phyloP scores from a whole-genome alignment of 139 green algal species.

The Chlorella vulgaris region DNA sequence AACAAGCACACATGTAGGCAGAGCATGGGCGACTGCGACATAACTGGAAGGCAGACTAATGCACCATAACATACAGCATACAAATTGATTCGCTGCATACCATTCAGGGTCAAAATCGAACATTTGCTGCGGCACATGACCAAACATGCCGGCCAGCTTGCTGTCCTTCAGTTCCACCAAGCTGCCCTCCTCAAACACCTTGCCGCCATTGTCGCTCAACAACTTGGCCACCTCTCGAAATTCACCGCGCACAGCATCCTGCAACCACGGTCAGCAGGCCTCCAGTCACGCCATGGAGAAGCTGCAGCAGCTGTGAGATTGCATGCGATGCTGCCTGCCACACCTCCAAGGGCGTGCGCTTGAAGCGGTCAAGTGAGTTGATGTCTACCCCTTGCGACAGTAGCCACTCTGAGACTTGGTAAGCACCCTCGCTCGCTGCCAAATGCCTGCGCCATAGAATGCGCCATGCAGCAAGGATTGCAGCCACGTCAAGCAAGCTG shows the following conservation, averaged over 20 bases:
- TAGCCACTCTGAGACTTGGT: constrained; percentile 84
- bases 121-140: constrained; percentile 59
- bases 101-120: constrained; percentile 84
- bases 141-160: constrained; percentile 60
- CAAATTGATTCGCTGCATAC: not conserved
- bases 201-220: constrained; percentile 65
- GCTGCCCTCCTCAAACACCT: constrained; percentile 64
- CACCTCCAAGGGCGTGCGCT: constrained; percentile 88
- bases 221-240: constrained; percentile 80
- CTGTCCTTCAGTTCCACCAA: constrained; percentile 66
- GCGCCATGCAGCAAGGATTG: too few species aligned
- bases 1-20: not conserved
- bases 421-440: constrained; percentile 76
- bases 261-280: constrained; percentile 15
- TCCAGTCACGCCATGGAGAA: not conserved
- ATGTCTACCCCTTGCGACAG: constrained; percentile 67
- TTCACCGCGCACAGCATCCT: constrained; percentile 85
- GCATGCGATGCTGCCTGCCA: not conserved
- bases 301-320: not conserved
- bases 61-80: too few species aligned
- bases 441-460: constrained; percentile 82
- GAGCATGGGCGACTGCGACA: too few species aligned
- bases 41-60: not conserved
- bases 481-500: too few species aligned
- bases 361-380: constrained; percentile 81